phyloP scores from a whole-genome alignment of 495 filamentous ascomycete genomes.

The Aspergillus sclerotioniger region DNA sequence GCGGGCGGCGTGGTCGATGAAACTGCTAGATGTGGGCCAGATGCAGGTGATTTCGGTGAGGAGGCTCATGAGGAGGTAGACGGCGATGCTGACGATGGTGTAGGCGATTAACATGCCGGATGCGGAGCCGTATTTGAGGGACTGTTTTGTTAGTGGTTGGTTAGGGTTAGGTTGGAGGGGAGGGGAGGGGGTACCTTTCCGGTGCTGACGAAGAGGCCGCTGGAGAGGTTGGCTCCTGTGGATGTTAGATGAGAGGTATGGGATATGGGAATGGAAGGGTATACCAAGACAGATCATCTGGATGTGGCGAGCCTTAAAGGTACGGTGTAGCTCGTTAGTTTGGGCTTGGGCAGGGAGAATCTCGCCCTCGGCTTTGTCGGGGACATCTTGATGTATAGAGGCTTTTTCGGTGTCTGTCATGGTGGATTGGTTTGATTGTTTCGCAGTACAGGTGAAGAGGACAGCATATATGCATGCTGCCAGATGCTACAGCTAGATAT shows the following conservation, averaged over 20 bases:
- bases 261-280: background rate
- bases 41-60: background rate
- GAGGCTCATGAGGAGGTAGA: background rate
- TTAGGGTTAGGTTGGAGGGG: background rate
- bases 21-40: background rate
- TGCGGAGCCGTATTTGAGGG: background rate
- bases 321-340: background rate
- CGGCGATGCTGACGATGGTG: background rate
- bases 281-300: constrained; percentile 1
- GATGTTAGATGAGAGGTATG: background rate
- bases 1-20: background rate
- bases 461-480: background rate
- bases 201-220: background rate
- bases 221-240: background rate
- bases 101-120: background rate
- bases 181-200: background rate
- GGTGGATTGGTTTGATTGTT: background rate
- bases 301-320: constrained; percentile 1
- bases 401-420: background rate
- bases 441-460: background rate
- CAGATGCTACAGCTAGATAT: background rate
- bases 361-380: background rate
- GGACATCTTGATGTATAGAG: background rate
- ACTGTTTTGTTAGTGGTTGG: background rate
- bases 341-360: background rate